Evolutionary conservation across 1,284 basidiomycete genomes (phyloP), one percentile per base, ranked within the genome.

Genomic region (Sporisorium sorghi): DNA sequence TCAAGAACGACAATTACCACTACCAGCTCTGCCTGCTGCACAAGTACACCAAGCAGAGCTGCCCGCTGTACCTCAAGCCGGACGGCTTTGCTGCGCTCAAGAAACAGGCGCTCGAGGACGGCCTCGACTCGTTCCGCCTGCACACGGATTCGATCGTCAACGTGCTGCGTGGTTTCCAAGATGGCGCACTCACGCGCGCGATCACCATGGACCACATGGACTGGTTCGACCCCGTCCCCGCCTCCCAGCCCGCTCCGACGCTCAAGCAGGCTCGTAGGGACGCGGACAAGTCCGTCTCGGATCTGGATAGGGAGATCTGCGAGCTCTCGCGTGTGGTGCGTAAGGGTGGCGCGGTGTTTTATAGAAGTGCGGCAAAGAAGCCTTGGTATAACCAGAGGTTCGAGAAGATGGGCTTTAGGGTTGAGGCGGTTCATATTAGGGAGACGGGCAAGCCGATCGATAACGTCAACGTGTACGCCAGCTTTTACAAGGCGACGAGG

Each of bases 201-300:
- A 88, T 93, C 60, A 87, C 92, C 57, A 93, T 93, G 92, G 92
- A 93, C 84, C 90, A 91, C 65, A 87, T 92, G 71, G 91, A 92
- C 79, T 91, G 87, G 91, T 92, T 91, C 82, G 85, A 88, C 32
- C 89, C 89, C 2, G 89, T 88, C 21, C 87, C 89, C 5, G 82
- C 85, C 1, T 66, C 73, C 1, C 82, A 79, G 8, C 86, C 87
- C 0, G 82, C 87, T n/a, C 85, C 86, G 5, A 76, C 73, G 19
- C 52, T 83, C 39, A 77, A 79, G 60, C 55, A 64, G 54, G 84
- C 85, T 15, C 82, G 77, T 58, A 85, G 86, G 74, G 84, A 85
- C 33, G 68, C 84, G 24, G 86, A 86, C 53, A 64, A 80, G 56
- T 58, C 83, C 73, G 70, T 87, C 79, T 77, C 75, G 59, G 90